Evolutionary conservation across 768 basidiomycete species (phyloP).

Genomic region (Phanerochaete carnosa): DNA sequence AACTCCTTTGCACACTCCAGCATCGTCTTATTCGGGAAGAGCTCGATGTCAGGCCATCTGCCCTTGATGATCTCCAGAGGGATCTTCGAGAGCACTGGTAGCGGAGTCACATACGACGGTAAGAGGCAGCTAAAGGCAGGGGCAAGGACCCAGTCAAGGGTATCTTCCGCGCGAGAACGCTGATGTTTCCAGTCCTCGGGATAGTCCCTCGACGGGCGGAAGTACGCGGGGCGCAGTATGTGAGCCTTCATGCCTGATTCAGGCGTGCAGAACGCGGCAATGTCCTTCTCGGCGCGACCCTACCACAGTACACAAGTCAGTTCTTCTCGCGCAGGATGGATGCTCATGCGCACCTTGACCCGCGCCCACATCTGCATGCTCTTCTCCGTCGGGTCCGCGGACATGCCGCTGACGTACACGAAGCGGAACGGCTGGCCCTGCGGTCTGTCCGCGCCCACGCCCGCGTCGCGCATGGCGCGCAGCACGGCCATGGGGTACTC

Average conservation of each 20-base stretch:
- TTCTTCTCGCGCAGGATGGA: neutral
- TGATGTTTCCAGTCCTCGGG: slow-evolving; percentile 26
- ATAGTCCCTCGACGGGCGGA: slow-evolving; percentile 29
- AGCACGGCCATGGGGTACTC: slow-evolving; percentile 32
- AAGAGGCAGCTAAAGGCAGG: slow-evolving; percentile 18
- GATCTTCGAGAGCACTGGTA: slow-evolving; percentile 37
- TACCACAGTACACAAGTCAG: neutral
- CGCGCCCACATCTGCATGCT: slow-evolving; percentile 29
- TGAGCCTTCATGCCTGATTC: slow-evolving; percentile 22
- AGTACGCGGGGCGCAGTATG: slow-evolving; percentile 32
- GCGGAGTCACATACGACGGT: slow-evolving; percentile 19
- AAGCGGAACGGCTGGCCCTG: slow-evolving; percentile 32
- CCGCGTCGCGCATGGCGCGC: slow-evolving; percentile 27
- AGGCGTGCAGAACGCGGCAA: slow-evolving; percentile 21
- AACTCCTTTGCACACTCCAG: slow-evolving; percentile 14
- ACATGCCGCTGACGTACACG: slow-evolving; percentile 36
- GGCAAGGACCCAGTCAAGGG: slow-evolving; percentile 12
- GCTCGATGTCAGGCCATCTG: slow-evolving; percentile 41
- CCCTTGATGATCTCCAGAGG: slow-evolving; percentile 45
- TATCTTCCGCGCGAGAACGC: slow-evolving; percentile 12
- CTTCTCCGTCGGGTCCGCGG: slow-evolving; percentile 32
- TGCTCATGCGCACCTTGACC: slow-evolving; percentile 31
- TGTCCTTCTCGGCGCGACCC: slow-evolving; percentile 31
- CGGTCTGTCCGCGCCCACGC: slow-evolving; percentile 19
- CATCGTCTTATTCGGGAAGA: slow-evolving; percentile 25